These are phyloP conservation scores for Solanum chacoense DNA, from an alignment of 305 asterid genomes.

Conservation along the genomic window DNA sequence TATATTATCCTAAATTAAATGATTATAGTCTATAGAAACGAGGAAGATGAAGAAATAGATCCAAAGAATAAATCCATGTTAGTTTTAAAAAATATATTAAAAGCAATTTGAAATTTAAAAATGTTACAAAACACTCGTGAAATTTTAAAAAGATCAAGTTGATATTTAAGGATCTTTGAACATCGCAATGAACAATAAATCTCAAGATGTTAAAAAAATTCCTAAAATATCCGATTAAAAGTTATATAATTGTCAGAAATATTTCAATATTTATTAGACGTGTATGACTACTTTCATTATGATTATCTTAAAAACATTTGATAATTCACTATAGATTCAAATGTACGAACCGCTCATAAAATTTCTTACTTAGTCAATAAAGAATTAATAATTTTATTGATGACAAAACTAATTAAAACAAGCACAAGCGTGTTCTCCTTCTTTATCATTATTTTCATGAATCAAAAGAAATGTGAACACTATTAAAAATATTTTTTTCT, in stretches of 20 bases:
- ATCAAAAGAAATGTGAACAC: too few relatives aligned
- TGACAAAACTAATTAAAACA: too few relatives aligned
- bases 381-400: too few relatives aligned
- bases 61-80: not conserved
- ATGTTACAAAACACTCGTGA: too few relatives aligned
- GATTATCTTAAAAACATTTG: not conserved
- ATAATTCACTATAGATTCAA: too few relatives aligned
- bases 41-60: not conserved
- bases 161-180: not conserved
- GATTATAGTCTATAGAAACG: not conserved
- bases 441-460: too few relatives aligned
- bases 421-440: too few relatives aligned
- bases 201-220: not conserved
- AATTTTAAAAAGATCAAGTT: not conserved
- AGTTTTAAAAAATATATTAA: not conserved
- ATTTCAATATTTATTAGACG: not conserved
- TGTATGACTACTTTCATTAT: not conserved
- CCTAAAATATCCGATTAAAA: not conserved
- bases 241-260: not conserved
- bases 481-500: too few relatives aligned
- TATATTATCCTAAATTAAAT: too few relatives aligned
- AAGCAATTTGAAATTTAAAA: not conserved
- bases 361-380: too few relatives aligned
- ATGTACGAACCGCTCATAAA: too few relatives aligned
- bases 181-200: not conserved